phyloP scores from a whole-genome alignment of 1,284 basidiomycete species.

The Xerocomus amazonicus region DNA sequence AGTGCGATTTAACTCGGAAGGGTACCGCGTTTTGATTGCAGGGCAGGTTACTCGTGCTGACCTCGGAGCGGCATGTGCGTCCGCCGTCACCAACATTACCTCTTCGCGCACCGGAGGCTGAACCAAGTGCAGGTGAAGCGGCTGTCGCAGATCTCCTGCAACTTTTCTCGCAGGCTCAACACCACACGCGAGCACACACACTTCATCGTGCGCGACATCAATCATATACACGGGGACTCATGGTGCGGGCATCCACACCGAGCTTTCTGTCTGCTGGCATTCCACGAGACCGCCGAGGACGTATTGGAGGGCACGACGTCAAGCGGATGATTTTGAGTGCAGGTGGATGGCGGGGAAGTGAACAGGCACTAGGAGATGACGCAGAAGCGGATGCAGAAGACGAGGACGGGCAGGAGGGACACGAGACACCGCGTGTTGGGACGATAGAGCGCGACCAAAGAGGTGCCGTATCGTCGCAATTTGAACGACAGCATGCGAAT shows the following conservation, averaged over 20 bases:
- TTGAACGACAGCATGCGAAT: conserved; percentile 35
- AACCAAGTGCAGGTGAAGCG: conserved; percentile 57
- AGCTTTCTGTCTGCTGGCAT: conserved; percentile 67
- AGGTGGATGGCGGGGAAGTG: conserved; percentile 18
- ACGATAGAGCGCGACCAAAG: conserved; percentile 30
- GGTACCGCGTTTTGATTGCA: not conserved
- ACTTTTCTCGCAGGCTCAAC: conserved; percentile 35
- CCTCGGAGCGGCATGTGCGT: conserved; percentile 42
- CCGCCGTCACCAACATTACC: conserved; percentile 29
- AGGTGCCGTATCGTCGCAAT: conserved; percentile 1
- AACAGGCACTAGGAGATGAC: conserved; percentile 12
- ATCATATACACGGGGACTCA: conserved; percentile 31
- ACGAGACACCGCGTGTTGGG: conserved; percentile 52
- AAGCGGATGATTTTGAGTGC: conserved; percentile 25
- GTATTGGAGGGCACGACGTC: conserved; percentile 56
- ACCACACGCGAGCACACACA: conserved; percentile 38
- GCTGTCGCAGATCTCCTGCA: conserved; percentile 62
- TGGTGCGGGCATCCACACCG: conserved; percentile 44
- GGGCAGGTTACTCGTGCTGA: conserved; percentile 70
- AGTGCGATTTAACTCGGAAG: not conserved
- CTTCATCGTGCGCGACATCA: conserved; percentile 19
- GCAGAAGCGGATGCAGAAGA: conserved; percentile 21
- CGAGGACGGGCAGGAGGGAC: conserved; percentile 41
- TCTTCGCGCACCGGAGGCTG: conserved; percentile 22
- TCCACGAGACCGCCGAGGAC: conserved; percentile 71